Evolutionary conservation across 768 basidiomycete species (phyloP).

Genomic region (Termitomyces sp.): DNA sequence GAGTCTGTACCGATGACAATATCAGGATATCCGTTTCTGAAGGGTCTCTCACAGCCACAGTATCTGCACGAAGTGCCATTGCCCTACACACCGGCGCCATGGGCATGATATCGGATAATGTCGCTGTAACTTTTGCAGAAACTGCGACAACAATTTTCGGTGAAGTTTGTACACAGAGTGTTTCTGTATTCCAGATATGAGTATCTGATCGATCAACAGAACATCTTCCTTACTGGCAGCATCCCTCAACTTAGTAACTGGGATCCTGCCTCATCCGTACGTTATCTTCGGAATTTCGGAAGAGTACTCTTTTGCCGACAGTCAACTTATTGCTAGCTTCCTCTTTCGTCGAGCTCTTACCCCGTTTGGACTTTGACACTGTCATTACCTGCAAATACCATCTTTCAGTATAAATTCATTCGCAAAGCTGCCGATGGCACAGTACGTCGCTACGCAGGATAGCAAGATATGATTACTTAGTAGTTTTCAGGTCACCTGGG

Average conservation of each 20-base stretch:
- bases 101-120: constrained; percentile 18
- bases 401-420: constrained; percentile 59
- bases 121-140: constrained; percentile 45
- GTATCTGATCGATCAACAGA: constrained; percentile 26
- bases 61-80: constrained; percentile 46
- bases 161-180: constrained; percentile 29
- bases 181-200: background rate
- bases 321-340: constrained; percentile 28
- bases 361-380: constrained; percentile 51
- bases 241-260: constrained; percentile 49
- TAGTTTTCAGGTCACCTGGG: constrained; percentile 44
- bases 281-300: constrained; percentile 3
- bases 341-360: constrained; percentile 45
- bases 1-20: background rate
- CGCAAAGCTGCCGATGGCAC: constrained; percentile 45
- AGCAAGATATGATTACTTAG: background rate
- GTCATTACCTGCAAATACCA: constrained; percentile 40
- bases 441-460: constrained; percentile 23
- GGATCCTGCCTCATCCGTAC: constrained; percentile 40
- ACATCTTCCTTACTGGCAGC: constrained; percentile 55
- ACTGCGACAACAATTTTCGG: constrained; percentile 52
- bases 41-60: constrained; percentile 43
- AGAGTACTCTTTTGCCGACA: background rate
- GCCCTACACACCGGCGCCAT: constrained; percentile 47
- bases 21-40: constrained; percentile 42